Percentiles rank a stretch among this genome's conserved stretches.
phyloP scores from a whole-genome alignment of 164 flowering plant species.

The Platanus orientalis region DNA sequence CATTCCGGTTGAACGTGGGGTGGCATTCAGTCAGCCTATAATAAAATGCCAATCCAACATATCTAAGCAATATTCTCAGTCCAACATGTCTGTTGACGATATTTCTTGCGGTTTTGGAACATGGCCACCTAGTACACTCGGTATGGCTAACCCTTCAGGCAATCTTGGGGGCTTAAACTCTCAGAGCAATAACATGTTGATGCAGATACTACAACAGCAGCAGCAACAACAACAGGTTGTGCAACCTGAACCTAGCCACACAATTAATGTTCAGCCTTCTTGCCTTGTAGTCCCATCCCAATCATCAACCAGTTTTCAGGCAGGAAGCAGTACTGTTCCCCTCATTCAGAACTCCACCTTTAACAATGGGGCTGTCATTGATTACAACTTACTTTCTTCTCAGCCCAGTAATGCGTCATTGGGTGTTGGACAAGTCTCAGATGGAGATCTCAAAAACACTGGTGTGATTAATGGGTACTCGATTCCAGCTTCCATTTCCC shows the following conservation, averaged over 20 bases:
- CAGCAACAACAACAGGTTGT: slow-evolving; percentile 32
- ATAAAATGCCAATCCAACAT: slow-evolving; percentile 45
- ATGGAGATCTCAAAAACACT: slow-evolving; percentile 29
- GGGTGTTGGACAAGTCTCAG: slow-evolving; percentile 32
- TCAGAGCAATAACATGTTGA: slow-evolving; percentile 36
- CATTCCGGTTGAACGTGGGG: slow-evolving; percentile 44
- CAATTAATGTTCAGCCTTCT: slow-evolving; percentile 72
- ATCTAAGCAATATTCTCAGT: slow-evolving; percentile 42
- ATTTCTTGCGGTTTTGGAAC: slow-evolving; percentile 38
- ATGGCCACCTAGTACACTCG: slow-evolving; percentile 45
- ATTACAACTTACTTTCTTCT: slow-evolving; percentile 38
- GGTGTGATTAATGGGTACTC: slow-evolving; percentile 36
- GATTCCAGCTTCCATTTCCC: slow-evolving; percentile 32
- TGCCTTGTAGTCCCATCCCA: slow-evolving; percentile 62
- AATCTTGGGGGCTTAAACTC: slow-evolving; percentile 29
- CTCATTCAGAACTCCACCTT: slow-evolving; percentile 36
- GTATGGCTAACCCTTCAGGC: slow-evolving; percentile 27
- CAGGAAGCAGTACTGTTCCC: slow-evolving; percentile 41
- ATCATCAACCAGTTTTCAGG: slow-evolving; percentile 35
- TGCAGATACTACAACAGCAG: slow-evolving; percentile 42
- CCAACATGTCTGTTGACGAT: slow-evolving; percentile 36
- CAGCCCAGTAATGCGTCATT: slow-evolving; percentile 36
- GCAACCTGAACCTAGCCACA: slow-evolving; percentile 36
- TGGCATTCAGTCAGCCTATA: slow-evolving; percentile 51
- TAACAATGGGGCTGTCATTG: slow-evolving; percentile 29